Base-by-base conservation (phyloP, 129 eudicot species). In the Helianthus annuus region DNA sequence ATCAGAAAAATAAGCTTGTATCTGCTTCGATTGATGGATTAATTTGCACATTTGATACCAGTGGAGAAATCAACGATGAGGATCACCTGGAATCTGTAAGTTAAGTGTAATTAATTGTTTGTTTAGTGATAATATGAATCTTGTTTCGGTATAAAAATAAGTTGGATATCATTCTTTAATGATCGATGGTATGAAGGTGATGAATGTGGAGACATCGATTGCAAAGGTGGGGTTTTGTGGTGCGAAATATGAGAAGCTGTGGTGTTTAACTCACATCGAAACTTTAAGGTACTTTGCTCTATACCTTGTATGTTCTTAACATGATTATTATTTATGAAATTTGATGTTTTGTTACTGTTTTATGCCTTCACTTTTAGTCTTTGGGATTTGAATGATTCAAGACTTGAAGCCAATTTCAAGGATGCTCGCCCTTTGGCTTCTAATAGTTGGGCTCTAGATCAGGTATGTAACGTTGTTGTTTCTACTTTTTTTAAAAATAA, bases 11-110 rank as follows among this genome's bases (percentile, higher is more conserved):
- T 87, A 95, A 90, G 88, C 97, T 95, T 77, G 74, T 88, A 46
- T 95, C 99, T 61, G 97, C 97, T 52, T 95, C 99, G 22, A 88
- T 90, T 59, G 99, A 95, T 86, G 99, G 99, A 40, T 78, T 95
- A 71, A 84, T 95, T 77, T 94, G 99, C 67, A 82, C 82, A n/a
- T 95, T 86, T 61, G 94, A 95, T 69, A 90, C 99, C 55, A 77
- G 91, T 72, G 96, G 97, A 73, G 88, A 86, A 68, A 88, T 95
- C 76, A 88, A 90, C 29, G 99, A 94, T 48, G 99, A 94, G 29
- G 99, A 94, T 72, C 83, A 88, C 81, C 67, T 94, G 85, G 78
- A 84, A 64, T 90, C 97, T n/a, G 99, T 90, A 80, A 71, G 97
- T 94, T 61, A 16, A 11, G 56, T 38, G 57, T 13, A 58, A 1